A percentile compares a stretch with the other conserved stretches of the same genome.
phyloP scores from a whole-genome alignment of 306 rosid species.

The Castanopsis chinensis region DNA sequence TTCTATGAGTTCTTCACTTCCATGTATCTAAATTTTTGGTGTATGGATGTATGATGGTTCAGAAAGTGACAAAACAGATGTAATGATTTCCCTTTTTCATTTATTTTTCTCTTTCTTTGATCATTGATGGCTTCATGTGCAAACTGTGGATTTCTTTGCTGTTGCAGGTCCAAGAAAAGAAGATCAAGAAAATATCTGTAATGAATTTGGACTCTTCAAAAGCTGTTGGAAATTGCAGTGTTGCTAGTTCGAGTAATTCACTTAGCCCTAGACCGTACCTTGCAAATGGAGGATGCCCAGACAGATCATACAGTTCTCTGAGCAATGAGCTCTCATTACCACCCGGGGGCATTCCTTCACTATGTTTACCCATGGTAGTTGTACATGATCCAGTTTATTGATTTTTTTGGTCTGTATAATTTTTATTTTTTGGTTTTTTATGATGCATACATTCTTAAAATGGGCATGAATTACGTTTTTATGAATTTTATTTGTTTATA shows the following conservation, averaged over 20 bases:
- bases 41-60: background rate
- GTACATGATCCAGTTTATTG: slow-evolving; percentile 33
- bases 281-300: slow-evolving; percentile 80
- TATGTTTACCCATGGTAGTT: slow-evolving; percentile 86
- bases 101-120: slow-evolving; percentile 5
- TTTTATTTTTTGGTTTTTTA: background rate
- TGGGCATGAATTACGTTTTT: background rate
- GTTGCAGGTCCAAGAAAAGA: slow-evolving; percentile 92
- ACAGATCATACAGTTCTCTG: slow-evolving; percentile 46
- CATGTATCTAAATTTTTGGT: background rate
- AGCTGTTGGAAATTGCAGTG: slow-evolving; percentile 71
- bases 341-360: slow-evolving; percentile 70
- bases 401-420: background rate
- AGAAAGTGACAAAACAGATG: background rate
- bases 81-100: background rate
- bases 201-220: slow-evolving; percentile 82
- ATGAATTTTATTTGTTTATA: too few relatives aligned
- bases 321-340: slow-evolving; percentile 72
- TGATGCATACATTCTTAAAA: background rate
- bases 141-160: slow-evolving; percentile 16
- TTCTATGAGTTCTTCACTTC: background rate
- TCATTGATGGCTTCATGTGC: slow-evolving; percentile 22
- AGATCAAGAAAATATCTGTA: slow-evolving; percentile 87
- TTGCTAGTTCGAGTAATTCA: slow-evolving; percentile 82
- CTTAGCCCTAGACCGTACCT: slow-evolving; percentile 55